Evolutionary conservation across 805 yeast species (phyloP).

Genomic region (Cyberlindnera misumaiensis): DNA sequence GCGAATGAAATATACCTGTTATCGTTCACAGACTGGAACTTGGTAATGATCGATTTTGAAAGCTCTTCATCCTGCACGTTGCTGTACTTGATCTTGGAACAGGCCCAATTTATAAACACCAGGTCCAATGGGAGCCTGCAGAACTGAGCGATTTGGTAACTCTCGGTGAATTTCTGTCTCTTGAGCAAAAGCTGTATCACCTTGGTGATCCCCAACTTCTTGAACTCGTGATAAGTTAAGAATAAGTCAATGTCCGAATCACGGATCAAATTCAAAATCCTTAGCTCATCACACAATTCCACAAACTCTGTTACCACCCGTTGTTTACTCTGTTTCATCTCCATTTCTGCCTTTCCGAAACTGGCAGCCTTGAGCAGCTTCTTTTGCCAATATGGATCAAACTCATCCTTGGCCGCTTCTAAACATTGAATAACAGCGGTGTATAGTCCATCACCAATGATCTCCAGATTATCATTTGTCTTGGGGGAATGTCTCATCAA

Average conservation of each 20-base stretch:
- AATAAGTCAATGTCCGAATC: conserved; percentile 60
- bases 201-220: conserved; percentile 44
- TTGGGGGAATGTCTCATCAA: conserved; percentile 65
- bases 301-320: conserved; percentile 52
- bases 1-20: conserved; percentile 44
- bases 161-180: conserved; percentile 54
- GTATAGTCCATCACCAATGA: conserved; percentile 42
- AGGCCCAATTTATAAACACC: conserved; percentile 78
- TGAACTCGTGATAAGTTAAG: conserved; percentile 52
- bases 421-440: conserved; percentile 69
- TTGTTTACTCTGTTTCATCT: conserved; percentile 27
- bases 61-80: conserved; percentile 53
- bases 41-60: conserved; percentile 25
- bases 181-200: conserved; percentile 51
- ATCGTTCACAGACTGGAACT: not conserved
- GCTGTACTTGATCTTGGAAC: conserved; percentile 54
- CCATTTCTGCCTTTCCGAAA: conserved; percentile 64
- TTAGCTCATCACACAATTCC: conserved; percentile 49
- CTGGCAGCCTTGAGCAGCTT: conserved; percentile 71
- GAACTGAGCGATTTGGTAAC: conserved; percentile 53
- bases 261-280: conserved; percentile 66
- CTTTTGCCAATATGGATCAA: conserved; percentile 76
- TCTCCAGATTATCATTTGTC: conserved; percentile 68
- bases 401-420: conserved; percentile 69
- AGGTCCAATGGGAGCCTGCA: conserved; percentile 39